Evolutionary conservation across 1,284 basidiomycete species (phyloP).

Genomic region (Heterobasidion parviporum): DNA sequence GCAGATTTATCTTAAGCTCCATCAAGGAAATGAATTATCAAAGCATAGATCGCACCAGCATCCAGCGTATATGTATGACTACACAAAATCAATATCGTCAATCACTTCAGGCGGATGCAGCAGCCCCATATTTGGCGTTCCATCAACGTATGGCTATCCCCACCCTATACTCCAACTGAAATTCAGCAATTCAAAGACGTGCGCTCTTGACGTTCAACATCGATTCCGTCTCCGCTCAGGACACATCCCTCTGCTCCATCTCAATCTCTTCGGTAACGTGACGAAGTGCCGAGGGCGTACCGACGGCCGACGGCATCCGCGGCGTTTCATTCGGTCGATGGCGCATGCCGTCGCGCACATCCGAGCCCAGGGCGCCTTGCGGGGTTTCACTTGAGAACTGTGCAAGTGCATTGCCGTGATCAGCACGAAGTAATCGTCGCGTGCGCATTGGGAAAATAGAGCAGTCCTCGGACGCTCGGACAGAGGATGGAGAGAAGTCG

Average conservation of each 20-base stretch:
- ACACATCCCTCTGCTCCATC: constrained; percentile 4
- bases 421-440: neutral
- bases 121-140: too few species aligned
- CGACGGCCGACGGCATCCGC: constrained; percentile 7
- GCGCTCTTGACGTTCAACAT: too few species aligned
- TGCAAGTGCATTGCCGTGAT: neutral
- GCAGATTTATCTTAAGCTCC: too few species aligned
- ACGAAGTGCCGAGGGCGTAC: neutral
- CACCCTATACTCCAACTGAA: too few species aligned
- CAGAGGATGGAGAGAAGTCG: neutral
- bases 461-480: neutral
- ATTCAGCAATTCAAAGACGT: too few species aligned
- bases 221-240: too few species aligned
- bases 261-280: constrained; percentile 11
- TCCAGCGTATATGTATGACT: too few species aligned
- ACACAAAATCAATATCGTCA: too few species aligned
- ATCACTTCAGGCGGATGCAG: too few species aligned
- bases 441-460: neutral
- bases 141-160: too few species aligned
- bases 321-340: neutral
- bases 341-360: neutral
- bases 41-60: too few species aligned
- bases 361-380: neutral
- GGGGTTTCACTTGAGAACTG: neutral
- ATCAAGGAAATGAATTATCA: too few species aligned